These are phyloP conservation scores for Penicillium sumatraense DNA, from an alignment of 2,329 filamentous ascomycete genomes.

Conservation along the genomic window DNA sequence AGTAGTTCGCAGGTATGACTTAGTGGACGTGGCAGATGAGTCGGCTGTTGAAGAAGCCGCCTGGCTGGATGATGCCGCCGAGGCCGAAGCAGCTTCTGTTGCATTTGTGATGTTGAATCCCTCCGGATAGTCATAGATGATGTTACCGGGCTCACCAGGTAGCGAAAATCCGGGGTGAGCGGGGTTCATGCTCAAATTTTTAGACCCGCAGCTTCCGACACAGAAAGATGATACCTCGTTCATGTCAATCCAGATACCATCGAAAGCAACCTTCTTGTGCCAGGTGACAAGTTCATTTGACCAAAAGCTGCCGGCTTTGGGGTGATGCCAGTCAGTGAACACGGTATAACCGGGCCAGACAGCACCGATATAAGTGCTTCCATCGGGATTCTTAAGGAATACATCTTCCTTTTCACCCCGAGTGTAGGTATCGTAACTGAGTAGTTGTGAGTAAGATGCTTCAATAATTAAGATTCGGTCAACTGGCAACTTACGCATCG, in stretches of 20 bases:
- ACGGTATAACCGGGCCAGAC: conserved; percentile 66
- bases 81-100: conserved; percentile 67
- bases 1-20: conserved; percentile 60
- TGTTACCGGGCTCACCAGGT: conserved; percentile 66
- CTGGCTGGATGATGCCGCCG: conserved; percentile 59
- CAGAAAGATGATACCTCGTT: conserved; percentile 68
- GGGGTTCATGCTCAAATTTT: conserved; percentile 68
- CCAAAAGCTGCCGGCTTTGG: conserved; percentile 65
- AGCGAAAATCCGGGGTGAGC: conserved; percentile 69
- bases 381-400: conserved; percentile 60
- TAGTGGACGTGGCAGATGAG: conserved; percentile 41
- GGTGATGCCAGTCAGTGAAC: conserved; percentile 65
- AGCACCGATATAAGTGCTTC: conserved; percentile 58
- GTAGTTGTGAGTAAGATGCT: conserved; percentile 30
- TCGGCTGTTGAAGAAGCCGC: conserved; percentile 44
- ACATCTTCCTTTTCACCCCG: conserved; percentile 54
- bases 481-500: conserved; percentile 60
- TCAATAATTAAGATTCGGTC: conserved; percentile 2
- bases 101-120: conserved; percentile 70
- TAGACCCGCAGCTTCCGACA: conserved; percentile 71
- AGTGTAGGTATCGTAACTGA: conserved; percentile 58
- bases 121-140: conserved; percentile 68
- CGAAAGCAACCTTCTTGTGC: conserved; percentile 58
- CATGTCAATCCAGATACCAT: conserved; percentile 66
- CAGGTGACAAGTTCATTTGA: conserved; percentile 57